Evolutionary conservation across 352 stramenopile species (phyloP).

Genomic region (Pythium myriotylum): DNA sequence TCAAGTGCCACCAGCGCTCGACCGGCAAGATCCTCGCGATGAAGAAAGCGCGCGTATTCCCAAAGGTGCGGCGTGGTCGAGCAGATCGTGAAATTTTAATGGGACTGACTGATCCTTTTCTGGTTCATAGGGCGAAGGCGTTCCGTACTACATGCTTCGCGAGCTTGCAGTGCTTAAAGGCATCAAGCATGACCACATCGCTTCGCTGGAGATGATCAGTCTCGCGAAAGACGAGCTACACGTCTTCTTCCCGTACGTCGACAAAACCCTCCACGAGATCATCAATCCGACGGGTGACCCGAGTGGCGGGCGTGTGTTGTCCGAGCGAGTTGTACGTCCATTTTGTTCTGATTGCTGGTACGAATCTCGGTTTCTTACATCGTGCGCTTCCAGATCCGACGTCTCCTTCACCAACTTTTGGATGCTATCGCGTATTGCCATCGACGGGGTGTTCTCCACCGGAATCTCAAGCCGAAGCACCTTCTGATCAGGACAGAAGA

Average conservation of each 20-base stretch:
- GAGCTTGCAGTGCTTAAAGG: slow-evolving; percentile 88
- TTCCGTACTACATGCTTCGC: slow-evolving; percentile 93
- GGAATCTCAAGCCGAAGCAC: slow-evolving; percentile 91
- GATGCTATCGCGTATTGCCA: slow-evolving; percentile 90
- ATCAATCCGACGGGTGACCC: slow-evolving; percentile 89
- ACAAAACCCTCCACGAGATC: slow-evolving; percentile 90
- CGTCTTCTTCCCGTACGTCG: slow-evolving; percentile 91
- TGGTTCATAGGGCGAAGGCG: slow-evolving; percentile 71
- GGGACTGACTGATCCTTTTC: too few species aligned
- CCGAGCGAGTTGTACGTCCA: slow-evolving; percentile 66
- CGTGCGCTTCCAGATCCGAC: slow-evolving; percentile 50
- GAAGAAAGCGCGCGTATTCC: slow-evolving; percentile 88
- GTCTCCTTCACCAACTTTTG: slow-evolving; percentile 85
- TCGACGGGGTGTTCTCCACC: slow-evolving; percentile 83
- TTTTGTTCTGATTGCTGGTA: slow-evolving; percentile 3
- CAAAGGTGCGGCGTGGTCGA: slow-evolving; percentile 68
- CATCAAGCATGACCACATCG: slow-evolving; percentile 89
- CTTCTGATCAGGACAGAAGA: slow-evolving; percentile 82
- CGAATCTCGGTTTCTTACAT: background rate
- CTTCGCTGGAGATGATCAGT: slow-evolving; percentile 86
- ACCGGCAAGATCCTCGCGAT: slow-evolving; percentile 87
- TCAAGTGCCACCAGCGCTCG: slow-evolving; percentile 85
- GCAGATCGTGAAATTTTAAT: too few species aligned
- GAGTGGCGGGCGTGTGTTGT: slow-evolving; percentile 71
- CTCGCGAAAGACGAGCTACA: slow-evolving; percentile 87